Evolutionary conservation across 352 stramenopile species (phyloP).

Genomic region (Globisporangium cederbergense): DNA sequence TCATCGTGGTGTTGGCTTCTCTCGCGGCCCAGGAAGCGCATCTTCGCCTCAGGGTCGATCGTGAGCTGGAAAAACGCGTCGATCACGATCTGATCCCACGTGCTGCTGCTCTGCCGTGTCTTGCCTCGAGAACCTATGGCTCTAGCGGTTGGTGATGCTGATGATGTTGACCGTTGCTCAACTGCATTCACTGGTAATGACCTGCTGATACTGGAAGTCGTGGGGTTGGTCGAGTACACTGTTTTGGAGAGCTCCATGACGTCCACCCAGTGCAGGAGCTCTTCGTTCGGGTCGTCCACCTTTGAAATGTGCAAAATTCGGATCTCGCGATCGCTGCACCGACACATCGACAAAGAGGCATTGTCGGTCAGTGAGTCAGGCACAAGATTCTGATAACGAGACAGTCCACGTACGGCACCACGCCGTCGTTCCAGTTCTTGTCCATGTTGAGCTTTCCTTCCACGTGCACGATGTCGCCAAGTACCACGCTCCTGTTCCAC

Average conservation of each 20-base stretch:
- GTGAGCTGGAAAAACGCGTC: constrained; percentile 46
- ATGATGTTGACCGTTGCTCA: background rate
- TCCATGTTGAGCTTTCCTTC: constrained; percentile 72
- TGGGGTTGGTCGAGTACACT: constrained; percentile 30
- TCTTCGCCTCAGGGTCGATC: constrained; percentile 22
- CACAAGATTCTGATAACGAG: background rate
- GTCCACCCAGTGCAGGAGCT: constrained; percentile 70
- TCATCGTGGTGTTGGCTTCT: constrained; percentile 23
- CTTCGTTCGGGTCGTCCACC: constrained; percentile 65
- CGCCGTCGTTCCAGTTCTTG: constrained; percentile 32
- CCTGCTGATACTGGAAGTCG: background rate
- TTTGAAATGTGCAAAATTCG: constrained; percentile 46
- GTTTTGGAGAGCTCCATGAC: constrained; percentile 38
- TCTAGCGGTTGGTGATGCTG: background rate
- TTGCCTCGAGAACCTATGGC: background rate
- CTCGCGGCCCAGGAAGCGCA: constrained; percentile 24
- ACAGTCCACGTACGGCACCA: constrained; percentile 15
- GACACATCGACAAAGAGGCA: background rate
- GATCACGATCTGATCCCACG: constrained; percentile 38
- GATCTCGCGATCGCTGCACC: constrained; percentile 44
- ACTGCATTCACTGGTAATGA: too few species aligned
- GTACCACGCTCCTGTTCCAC: constrained; percentile 17
- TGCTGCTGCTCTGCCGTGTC: background rate
- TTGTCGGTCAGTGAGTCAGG: background rate
- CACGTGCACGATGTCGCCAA: constrained; percentile 73